These are phyloP conservation scores for Bromus sterilis DNA, from an alignment of 176 grass and related monocot genomes.

Conservation along the genomic window DNA sequence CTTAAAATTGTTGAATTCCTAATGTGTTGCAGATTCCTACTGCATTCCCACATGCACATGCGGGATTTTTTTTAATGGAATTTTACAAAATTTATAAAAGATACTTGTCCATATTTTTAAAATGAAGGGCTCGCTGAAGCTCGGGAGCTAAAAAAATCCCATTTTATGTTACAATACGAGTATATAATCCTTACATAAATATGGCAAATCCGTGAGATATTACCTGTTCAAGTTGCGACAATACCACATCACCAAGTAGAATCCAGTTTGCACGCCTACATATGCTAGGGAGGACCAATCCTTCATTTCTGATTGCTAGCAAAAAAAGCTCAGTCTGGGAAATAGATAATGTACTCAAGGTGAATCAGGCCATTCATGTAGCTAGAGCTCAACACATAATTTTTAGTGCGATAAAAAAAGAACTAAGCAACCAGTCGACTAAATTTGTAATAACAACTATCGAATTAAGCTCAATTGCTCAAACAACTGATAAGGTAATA, in stretches of 20 bases:
- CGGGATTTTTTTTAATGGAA: too few species aligned
- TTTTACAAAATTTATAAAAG: too few species aligned
- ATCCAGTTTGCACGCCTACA: neutral
- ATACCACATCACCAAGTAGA: neutral
- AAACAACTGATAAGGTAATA: neutral
- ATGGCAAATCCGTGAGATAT: neutral
- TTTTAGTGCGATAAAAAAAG: neutral
- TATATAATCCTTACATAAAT: neutral
- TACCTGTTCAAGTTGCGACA: conserved; percentile 15
- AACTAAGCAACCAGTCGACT: neutral
- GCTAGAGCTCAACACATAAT: neutral
- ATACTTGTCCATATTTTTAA: too few species aligned
- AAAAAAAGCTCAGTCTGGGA: conserved; percentile 6
- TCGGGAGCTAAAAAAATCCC: neutral
- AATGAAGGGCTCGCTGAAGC: neutral
- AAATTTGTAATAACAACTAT: neutral
- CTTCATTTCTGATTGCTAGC: conserved; percentile 5
- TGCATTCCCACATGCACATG: neutral
- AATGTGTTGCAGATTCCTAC: neutral
- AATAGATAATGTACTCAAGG: neutral
- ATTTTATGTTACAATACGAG: neutral
- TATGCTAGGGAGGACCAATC: neutral
- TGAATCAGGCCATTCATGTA: neutral
- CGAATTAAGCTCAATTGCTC: neutral
- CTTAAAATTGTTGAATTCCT: too few species aligned